Evolutionary conservation across 192 early-diverging fungal genomes (phyloP).

Genomic region (Coemansia sp.): DNA sequence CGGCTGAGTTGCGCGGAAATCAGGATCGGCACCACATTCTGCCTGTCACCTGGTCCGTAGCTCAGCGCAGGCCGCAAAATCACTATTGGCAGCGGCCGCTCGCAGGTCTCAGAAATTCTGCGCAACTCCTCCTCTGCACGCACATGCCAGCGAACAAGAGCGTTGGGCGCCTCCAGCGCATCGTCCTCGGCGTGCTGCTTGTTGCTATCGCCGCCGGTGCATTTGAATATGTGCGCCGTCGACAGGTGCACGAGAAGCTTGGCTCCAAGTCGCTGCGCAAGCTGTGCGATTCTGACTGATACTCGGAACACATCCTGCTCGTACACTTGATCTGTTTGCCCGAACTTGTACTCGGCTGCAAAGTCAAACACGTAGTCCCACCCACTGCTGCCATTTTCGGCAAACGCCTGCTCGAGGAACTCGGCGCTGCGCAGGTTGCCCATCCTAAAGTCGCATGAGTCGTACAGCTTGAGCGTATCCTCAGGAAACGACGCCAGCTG

Average conservation of each 20-base stretch:
- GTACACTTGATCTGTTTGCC: slow-evolving; percentile 72
- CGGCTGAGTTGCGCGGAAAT: slow-evolving; percentile 90
- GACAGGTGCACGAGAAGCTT: slow-evolving; percentile 83
- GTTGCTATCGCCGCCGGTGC: neutral
- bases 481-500: slow-evolving; percentile 34
- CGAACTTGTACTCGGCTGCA: slow-evolving; percentile 94
- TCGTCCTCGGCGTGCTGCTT: slow-evolving; percentile 21
- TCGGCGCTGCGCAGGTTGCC: slow-evolving; percentile 41
- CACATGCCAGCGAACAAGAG: slow-evolving; percentile 21
- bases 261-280: slow-evolving; percentile 72
- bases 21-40: slow-evolving; percentile 76
- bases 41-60: slow-evolving; percentile 78
- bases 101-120: slow-evolving; percentile 15
- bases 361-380: slow-evolving; percentile 96
- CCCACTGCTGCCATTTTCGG: slow-evolving; percentile 41
- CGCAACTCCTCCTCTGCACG: slow-evolving; percentile 29
- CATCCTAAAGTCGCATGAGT: slow-evolving; percentile 42
- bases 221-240: slow-evolving; percentile 82
- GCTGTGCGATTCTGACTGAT: slow-evolving; percentile 73
- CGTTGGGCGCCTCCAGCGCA: slow-evolving; percentile 19
- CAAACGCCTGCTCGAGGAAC: slow-evolving; percentile 68
- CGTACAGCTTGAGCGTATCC: slow-evolving; percentile 18
- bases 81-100: slow-evolving; percentile 63
- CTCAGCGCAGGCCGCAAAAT: slow-evolving; percentile 85
- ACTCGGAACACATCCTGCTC: slow-evolving; percentile 55